Base-by-base conservation (phyloP, 345 rosid species). In the Syzygium oleosum region DNA sequence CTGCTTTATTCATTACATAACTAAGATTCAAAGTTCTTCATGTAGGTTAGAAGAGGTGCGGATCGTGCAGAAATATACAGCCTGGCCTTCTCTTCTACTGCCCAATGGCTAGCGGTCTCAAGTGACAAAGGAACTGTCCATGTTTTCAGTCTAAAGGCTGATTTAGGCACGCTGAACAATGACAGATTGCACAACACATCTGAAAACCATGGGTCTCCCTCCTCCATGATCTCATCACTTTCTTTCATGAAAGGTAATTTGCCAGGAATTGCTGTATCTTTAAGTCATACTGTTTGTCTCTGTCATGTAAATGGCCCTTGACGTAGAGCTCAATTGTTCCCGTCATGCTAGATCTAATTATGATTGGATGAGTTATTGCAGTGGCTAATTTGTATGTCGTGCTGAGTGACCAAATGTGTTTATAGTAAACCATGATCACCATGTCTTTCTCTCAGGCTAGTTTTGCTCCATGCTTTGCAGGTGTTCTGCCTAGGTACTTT, bases 51-150 rank as follows among this genome's bases (percentile, higher is more conserved):
- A 89, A 93, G 95, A 87, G 95, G 96, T 88, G 94, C 94, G 51
- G 95, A 94, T 54, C 91, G 95, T 86, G 96, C 95, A 88, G 94
- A 94, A 85, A 92, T 94, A 85, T 92, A 94, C 88, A 93, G 94
- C 88, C 85, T 94, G 88, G 94, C 94, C 27, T 92, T 94, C 59
- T 94, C 94, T 65, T 84, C 94, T 68, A 88, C 90, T 52, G 88
- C 91, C 29, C 93, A 91, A 46, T 93, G 96, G 96, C 88, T 93
- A 21, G 94, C 96, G 1, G 95, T 89, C 59, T 94, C 95, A 51
- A 93, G 96, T 87, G 96, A 93, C 87, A 93, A 93, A 87, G 93
- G 96, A 55, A 94, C 96, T 10, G 92, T 94, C 34, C 96, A 94
- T 88, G 93, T 93, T 51, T 93, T 94, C 85, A 88, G 89, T 86